A percentile compares a stretch with the other conserved stretches of the same genome.
These are phyloP conservation scores for Cotoneaster glaucophyllus DNA, from an alignment of 306 rosid genomes.

Conservation along the genomic window DNA sequence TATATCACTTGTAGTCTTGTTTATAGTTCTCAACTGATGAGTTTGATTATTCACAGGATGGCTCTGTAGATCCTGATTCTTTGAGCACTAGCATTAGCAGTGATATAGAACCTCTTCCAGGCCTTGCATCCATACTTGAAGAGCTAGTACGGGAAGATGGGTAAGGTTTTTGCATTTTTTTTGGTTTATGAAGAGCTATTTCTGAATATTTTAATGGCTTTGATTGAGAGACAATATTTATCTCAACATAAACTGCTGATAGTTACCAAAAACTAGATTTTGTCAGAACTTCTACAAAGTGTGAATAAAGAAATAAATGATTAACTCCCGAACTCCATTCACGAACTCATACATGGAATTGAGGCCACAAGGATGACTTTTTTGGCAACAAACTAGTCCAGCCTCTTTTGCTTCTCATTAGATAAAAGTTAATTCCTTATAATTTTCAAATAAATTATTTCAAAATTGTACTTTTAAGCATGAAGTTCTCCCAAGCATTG, in stretches of 20 bases:
- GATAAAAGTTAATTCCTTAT: neutral
- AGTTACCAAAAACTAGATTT: neutral
- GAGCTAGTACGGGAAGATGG: no score
- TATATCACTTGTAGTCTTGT: neutral
- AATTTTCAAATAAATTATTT: neutral
- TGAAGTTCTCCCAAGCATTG: neutral
- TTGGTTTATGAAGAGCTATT: neutral
- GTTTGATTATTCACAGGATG: no score
- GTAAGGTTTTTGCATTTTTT: constrained; percentile 21
- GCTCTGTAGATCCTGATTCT: no score
- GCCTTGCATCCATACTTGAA: no score
- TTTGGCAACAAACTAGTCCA: neutral
- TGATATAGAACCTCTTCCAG: no score
- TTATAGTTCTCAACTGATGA: constrained; percentile 5
- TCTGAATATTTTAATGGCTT: neutral
- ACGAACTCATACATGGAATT: neutral
- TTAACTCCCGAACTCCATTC: neutral
- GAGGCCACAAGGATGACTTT: neutral
- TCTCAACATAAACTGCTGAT: neutral
- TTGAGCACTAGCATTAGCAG: no score
- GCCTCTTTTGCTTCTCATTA: neutral
- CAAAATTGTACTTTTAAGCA: neutral
- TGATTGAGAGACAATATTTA: neutral
- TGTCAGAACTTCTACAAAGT: neutral
- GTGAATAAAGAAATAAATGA: neutral